Evolutionary conservation across 192 early-diverging fungal genomes (phyloP).

Genomic region (Chytriomyces sp.): DNA sequence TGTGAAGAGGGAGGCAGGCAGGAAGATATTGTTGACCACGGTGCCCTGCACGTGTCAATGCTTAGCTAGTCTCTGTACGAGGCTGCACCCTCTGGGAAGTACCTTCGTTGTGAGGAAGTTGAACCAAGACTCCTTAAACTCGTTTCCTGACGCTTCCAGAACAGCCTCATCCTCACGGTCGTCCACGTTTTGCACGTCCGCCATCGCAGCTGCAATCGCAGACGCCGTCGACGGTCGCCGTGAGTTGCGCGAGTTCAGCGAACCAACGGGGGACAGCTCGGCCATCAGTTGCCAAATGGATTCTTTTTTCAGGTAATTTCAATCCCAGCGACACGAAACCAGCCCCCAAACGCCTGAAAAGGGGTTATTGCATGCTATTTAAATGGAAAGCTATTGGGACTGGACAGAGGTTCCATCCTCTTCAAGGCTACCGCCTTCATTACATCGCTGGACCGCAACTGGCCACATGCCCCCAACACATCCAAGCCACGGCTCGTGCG

Average conservation of each 20-base stretch:
- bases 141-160: not conserved
- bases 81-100: not conserved
- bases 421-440: conserved; percentile 11
- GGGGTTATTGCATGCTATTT: not conserved
- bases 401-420: not conserved
- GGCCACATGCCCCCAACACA: conserved; percentile 33
- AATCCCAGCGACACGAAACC: too few species aligned
- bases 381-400: not conserved
- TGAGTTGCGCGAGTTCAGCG: not conserved
- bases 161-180: not conserved
- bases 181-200: not conserved
- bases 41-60: not conserved
- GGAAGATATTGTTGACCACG: conserved; percentile 3
- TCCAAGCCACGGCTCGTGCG: conserved; percentile 24
- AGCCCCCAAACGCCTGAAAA: too few species aligned
- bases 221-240: not conserved
- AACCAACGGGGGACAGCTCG: too few species aligned
- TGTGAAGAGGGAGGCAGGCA: conserved; percentile 10
- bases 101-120: conserved; percentile 5
- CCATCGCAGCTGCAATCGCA: not conserved
- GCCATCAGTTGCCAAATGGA: not conserved
- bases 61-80: not conserved
- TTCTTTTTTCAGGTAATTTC: not conserved
- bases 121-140: conserved; percentile 20
- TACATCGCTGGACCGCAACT: conserved; percentile 29